phyloP scores from a whole-genome alignment of 768 basidiomycete species.

The Podaxis sp. region DNA sequence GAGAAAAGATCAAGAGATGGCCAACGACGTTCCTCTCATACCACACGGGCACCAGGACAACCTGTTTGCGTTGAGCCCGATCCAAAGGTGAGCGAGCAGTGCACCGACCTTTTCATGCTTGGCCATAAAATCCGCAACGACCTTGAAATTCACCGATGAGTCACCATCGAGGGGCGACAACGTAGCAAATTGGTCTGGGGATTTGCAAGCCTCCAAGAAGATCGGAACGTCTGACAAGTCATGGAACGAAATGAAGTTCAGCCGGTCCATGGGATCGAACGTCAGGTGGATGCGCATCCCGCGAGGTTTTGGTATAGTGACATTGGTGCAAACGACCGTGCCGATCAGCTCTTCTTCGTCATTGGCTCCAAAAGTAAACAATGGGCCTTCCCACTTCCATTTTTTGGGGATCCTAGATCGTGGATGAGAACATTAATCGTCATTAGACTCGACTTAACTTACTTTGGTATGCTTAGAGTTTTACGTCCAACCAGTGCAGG shows the following conservation, averaged over 20 bases:
- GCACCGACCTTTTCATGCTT: conserved; percentile 45
- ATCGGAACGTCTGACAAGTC: conserved; percentile 44
- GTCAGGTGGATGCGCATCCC: conserved; percentile 14
- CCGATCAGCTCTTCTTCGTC: conserved; percentile 46
- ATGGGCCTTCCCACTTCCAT: conserved; percentile 66
- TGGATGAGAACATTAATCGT: not conserved
- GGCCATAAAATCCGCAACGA: conserved; percentile 36
- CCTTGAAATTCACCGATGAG: conserved; percentile 5
- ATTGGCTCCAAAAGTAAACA: conserved; percentile 40
- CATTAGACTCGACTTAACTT: not conserved
- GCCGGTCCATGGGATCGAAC: conserved; percentile 9
- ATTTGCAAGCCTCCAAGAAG: conserved; percentile 50
- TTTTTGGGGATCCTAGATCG: conserved; percentile 51
- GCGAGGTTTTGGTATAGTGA: conserved; percentile 7
- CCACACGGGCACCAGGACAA: conserved; percentile 45
- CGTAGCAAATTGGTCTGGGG: conserved; percentile 52
- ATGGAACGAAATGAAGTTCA: conserved; percentile 39
- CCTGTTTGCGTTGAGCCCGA: conserved; percentile 32
- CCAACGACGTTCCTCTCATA: conserved; percentile 51
- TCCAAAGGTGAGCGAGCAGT: not conserved
- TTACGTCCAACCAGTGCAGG: not conserved
- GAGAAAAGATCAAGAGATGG: conserved; percentile 43
- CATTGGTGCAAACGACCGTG: conserved; percentile 11
- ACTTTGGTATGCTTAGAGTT: conserved; percentile 5
- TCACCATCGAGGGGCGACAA: conserved; percentile 26